Evolutionary conservation across 2,329 filamentous ascomycete genomes (phyloP).

Genomic region (Claviceps humidiphila): DNA sequence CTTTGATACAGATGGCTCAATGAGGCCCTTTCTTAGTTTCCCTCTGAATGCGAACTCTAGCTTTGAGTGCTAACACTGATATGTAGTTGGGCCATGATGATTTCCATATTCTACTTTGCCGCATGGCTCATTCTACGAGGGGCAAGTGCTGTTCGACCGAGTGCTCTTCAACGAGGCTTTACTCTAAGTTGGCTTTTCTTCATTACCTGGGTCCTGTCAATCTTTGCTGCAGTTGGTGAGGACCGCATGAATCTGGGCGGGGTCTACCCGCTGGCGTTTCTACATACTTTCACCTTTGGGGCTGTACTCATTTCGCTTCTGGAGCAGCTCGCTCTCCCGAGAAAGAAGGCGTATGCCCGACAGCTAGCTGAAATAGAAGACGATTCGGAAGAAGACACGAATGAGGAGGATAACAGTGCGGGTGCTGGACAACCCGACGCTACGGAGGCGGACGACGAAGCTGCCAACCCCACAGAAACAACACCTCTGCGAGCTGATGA

Average conservation of each 20-base stretch:
- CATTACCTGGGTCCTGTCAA: constrained; percentile 58
- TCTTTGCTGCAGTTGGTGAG: constrained; percentile 62
- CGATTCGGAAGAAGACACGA: constrained; percentile 23
- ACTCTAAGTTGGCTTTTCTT: constrained; percentile 73
- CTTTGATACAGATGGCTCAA: background rate
- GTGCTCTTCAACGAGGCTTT: constrained; percentile 73
- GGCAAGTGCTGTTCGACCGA: constrained; percentile 68
- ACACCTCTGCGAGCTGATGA: constrained; percentile 36
- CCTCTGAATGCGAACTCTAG: background rate
- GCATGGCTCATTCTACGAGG: constrained; percentile 75
- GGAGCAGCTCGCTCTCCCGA: constrained; percentile 66
- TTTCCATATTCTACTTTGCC: constrained; percentile 65
- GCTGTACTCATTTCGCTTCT: constrained; percentile 62
- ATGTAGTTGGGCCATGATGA: constrained; percentile 63
- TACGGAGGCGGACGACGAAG: constrained; percentile 10
- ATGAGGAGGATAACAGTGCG: constrained; percentile 20
- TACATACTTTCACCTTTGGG: constrained; percentile 62
- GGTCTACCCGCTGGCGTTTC: constrained; percentile 71
- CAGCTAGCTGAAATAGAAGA: constrained; percentile 39
- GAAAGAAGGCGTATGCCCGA: constrained; percentile 55
- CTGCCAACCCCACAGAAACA: constrained; percentile 32
- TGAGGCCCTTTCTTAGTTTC: background rate
- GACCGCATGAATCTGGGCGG: constrained; percentile 59
- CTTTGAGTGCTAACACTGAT: constrained; percentile 8
- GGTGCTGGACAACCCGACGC: constrained; percentile 10